Base-by-base conservation (phyloP, 2,329 filamentous ascomycete genomes). In the Grosmannia clavigera region DNA sequence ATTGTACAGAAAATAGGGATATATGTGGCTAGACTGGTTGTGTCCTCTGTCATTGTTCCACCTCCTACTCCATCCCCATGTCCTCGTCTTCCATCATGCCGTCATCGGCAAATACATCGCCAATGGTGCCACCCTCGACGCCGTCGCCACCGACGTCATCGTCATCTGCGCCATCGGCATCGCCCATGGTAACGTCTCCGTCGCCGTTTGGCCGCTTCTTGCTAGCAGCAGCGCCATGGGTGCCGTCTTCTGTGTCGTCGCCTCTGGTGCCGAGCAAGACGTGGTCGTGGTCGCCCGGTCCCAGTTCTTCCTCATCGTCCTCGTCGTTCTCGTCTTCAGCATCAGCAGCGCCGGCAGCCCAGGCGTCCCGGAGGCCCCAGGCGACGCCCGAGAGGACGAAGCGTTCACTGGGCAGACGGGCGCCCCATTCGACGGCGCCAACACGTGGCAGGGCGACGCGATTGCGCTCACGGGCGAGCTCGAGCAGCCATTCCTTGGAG, bases 401-500 rank as follows among this genome's bases (percentile, higher is more conserved):
- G 60, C 84, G 79, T 73, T 88, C 85, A 66, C 81, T 83, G 1
- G 85, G 85, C 62, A 88, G 70, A 12, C 85, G 74, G 7, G 86
- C 78, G 29, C 85, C 85, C 83, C 84, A 88, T 68, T 87, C 85
- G 66, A 81, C 82, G 51, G 81, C 78, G 14, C 81, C 74, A 19
- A 87, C 80, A 62, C 80, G 78, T 25, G 85, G 85, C 63, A 91
- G 72, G 1, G 79, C 80, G 33, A 86, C 76, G 66, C 81, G 82
- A 73, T 91, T 91, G 64, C 85, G 76, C 68, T 87, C 84, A 64
- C 80, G 77, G 14, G 87, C 88, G n/a, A 90, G 75, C 69, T 91
- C 87, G 60, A 85, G 74, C 75, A 92, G 78, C 71, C 87, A 91
- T 65, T 92, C 88, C 69, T 92, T 92, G 70, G 78, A 81, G 57